phyloP scores from a whole-genome alignment of 345 rosid species.

The Raphanus raphanistrum region DNA sequence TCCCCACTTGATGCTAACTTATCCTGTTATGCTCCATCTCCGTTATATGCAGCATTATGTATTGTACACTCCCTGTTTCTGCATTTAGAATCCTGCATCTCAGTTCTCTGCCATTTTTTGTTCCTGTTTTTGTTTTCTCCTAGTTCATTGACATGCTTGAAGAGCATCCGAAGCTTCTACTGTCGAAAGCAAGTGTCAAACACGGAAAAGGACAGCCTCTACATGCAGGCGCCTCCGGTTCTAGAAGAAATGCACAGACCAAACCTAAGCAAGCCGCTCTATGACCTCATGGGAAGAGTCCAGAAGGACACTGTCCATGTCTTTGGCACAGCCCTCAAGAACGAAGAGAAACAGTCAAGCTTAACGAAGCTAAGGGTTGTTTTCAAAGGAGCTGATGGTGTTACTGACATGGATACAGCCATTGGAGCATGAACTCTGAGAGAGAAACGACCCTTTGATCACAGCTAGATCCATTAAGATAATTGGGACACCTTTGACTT shows the following conservation, averaged over 20 bases:
- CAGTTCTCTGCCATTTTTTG: background rate
- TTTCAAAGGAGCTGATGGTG: conserved; percentile 73
- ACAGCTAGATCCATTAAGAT: conserved; percentile 18
- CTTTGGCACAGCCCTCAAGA: conserved; percentile 50
- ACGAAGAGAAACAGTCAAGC: conserved; percentile 59
- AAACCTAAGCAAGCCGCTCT: conserved; percentile 60
- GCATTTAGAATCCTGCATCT: background rate
- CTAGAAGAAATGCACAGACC: conserved; percentile 85
- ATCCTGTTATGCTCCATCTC: conserved; percentile 1
- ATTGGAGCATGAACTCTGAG: conserved; percentile 57
- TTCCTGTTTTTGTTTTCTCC: background rate
- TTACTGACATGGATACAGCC: conserved; percentile 77
- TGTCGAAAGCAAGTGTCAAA: conserved; percentile 75
- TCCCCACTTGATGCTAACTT: background rate
- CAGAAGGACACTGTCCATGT: conserved; percentile 58
- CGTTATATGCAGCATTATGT: background rate
- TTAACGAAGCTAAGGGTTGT: conserved; percentile 60
- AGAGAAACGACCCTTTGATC: background rate
- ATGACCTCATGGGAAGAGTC: conserved; percentile 74
- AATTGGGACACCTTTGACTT: conserved; percentile 20
- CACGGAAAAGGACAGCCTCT: conserved; percentile 59
- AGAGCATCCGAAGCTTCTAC: conserved; percentile 68
- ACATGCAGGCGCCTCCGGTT: conserved; percentile 97
- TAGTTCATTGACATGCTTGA: conserved; percentile 83
- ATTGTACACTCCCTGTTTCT: background rate